These are phyloP conservation scores for Lactifluus pinguis DNA, from an alignment of 768 basidiomycete species.

Conservation along the genomic window DNA sequence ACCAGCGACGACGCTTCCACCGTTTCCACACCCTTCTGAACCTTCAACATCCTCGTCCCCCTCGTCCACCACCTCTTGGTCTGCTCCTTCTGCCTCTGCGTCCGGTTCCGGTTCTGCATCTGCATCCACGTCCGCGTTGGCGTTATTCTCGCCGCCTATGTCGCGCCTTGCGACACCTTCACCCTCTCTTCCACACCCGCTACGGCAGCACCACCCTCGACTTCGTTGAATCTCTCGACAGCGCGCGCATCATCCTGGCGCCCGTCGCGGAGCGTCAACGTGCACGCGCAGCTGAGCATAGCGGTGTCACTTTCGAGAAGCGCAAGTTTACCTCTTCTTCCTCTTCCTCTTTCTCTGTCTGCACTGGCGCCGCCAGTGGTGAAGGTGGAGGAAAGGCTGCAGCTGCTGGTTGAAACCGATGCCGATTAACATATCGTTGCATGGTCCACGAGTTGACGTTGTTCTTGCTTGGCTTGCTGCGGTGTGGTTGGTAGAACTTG, in stretches of 20 bases:
- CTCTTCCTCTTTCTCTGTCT: constrained; percentile 16
- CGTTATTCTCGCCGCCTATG: not conserved
- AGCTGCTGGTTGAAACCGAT: constrained; percentile 50
- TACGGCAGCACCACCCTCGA: constrained; percentile 24
- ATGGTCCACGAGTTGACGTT: constrained; percentile 80
- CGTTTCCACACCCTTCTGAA: not conserved
- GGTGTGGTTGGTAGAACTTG: constrained; percentile 69
- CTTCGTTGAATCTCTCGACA: constrained; percentile 52
- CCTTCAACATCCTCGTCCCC: constrained; percentile 21
- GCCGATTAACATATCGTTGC: constrained; percentile 73
- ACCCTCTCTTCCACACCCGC: constrained; percentile 7
- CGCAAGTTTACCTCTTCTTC: constrained; percentile 26
- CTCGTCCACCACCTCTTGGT: no score
- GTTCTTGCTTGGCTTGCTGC: constrained; percentile 80
- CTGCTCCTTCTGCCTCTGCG: not conserved
- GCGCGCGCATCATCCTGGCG: constrained; percentile 60
- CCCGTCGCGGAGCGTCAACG: constrained; percentile 59
- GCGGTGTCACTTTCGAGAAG: constrained; percentile 36
- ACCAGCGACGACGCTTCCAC: no score
- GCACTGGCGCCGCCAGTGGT: constrained; percentile 25
- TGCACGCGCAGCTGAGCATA: constrained; percentile 43
- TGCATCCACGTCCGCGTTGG: not conserved
- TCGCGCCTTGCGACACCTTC: constrained; percentile 20
- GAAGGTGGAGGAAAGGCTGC: constrained; percentile 26
- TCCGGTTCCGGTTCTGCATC: constrained; percentile 4